Base-by-base conservation (phyloP, 2,329 filamentous ascomycete genomes). In the Emergomyces orientalis region DNA sequence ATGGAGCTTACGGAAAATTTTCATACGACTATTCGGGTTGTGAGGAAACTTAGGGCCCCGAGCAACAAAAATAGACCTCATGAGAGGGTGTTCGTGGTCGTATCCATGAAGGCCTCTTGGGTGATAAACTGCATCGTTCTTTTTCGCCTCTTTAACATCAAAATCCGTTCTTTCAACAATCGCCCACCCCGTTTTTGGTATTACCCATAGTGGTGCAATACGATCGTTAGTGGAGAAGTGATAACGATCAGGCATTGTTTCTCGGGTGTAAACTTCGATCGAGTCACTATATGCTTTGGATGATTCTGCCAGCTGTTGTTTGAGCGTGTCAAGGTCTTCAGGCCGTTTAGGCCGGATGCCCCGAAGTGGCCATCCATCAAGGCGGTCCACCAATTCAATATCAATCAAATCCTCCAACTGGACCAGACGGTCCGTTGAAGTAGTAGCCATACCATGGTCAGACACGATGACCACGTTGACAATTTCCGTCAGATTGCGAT, bases 361-460 rank as follows among this genome's bases (percentile, higher is more conserved):
- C 63, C 91, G 91, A 1, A 97, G 81, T 0, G 94, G 94, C 94
- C 94, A 99, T 62, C 94, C 94, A 68, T 99, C 94, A 32, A 86
- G 88, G 72, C 94, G 91, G 63, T 88, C 88, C 54, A 97, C 86
- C 68, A 91, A 83, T 58, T 78, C 79, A 6, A 88, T 81, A 72
- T 97, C 90, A 56, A 97, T 81, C 3, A 97, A 77, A 71, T 97
- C 91, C 66, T 99, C 94, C 2, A 97, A 80, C 75, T 97, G 94
- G 32, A 97, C 83, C 55, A 97, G 79, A 13, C 94, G 84, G 22
- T 86, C 81, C 0, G 84, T 85, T 64, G 92, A 89, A 0, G 94
- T 97, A 0, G 91, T 96, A 1, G 94, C 94, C 94, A 99, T 99
- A 59, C 94, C 94, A 73, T 99, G 94, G 73, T 99, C 94, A 0